phyloP scores from a whole-genome alignment of 2,329 filamentous ascomycete genomes.

The Stachybotrys echinatus region DNA sequence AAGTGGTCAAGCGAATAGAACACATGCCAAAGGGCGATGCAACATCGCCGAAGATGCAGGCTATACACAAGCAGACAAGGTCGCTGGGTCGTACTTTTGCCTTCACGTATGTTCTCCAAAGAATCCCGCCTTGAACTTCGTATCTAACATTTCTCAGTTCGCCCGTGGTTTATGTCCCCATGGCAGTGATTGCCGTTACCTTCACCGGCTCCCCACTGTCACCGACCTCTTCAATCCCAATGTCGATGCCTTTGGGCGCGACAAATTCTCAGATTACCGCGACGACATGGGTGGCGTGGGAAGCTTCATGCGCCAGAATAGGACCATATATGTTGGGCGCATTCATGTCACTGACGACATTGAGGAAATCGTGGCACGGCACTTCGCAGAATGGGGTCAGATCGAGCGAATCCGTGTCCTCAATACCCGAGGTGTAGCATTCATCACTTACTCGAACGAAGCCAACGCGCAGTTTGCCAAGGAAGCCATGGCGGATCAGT shows the following conservation, averaged over 20 bases:
- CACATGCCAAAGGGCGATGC: constrained; percentile 77
- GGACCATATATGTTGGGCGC: constrained; percentile 86
- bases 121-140: neutral
- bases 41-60: constrained; percentile 76
- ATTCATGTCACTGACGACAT: constrained; percentile 97
- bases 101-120: constrained; percentile 45
- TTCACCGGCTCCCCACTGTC: constrained; percentile 80
- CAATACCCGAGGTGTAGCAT: constrained; percentile 84
- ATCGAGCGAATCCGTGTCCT: constrained; percentile 83
- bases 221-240: constrained; percentile 92
- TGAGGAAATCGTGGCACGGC: constrained; percentile 88
- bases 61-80: constrained; percentile 71
- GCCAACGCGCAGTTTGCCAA: constrained; percentile 87
- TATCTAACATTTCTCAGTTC: constrained; percentile 39
- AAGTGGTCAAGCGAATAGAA: constrained; percentile 81
- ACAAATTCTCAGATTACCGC: constrained; percentile 88
- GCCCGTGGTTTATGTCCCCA: constrained; percentile 77
- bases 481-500: constrained; percentile 94
- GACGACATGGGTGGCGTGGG: constrained; percentile 98
- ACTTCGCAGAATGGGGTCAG: constrained; percentile 96
- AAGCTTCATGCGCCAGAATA: constrained; percentile 87
- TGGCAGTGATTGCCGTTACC: constrained; percentile 88
- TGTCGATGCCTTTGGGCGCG: constrained; percentile 82
- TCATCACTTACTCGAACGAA: constrained; percentile 91
- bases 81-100: constrained; percentile 84